Evolutionary conservation across 371 early-diverging fungal species (phyloP).

Genomic region (Aphelidium insulamus): DNA sequence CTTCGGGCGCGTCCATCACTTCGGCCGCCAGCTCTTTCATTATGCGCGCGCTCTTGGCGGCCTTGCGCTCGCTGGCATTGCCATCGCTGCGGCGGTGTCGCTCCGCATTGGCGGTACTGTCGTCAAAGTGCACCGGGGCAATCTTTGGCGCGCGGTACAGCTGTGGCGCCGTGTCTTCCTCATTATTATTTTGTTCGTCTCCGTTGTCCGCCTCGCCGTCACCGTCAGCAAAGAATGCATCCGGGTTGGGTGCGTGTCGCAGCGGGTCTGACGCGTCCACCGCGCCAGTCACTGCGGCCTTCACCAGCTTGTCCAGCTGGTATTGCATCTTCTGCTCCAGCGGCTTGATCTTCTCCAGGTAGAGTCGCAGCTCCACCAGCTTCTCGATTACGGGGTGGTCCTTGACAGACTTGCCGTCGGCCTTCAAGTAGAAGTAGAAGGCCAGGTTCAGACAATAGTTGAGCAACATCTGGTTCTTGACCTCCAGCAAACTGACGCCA

Average conservation of each 20-base stretch:
- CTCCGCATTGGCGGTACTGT: conserved; percentile 15
- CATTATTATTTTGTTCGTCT: conserved; percentile 2
- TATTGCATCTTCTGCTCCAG: conserved; percentile 81
- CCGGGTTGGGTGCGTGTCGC: conserved; percentile 69
- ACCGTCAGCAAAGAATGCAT: conserved; percentile 26
- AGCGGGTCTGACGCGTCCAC: conserved; percentile 29
- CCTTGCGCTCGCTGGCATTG: conserved; percentile 37
- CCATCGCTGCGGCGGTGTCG: conserved; percentile 23
- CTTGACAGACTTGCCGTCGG: conserved; percentile 38
- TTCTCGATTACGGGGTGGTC: conserved; percentile 36
- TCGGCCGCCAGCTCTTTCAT: conserved; percentile 64
- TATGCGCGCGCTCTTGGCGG: conserved; percentile 62
- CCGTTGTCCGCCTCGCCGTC: conserved; percentile 15
- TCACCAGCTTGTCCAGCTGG: conserved; percentile 87
- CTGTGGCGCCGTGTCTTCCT: conserved; percentile 6
- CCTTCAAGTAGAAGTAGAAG: conserved; percentile 45
- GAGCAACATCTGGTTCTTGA: conserved; percentile 64
- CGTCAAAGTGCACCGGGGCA: conserved; percentile 69
- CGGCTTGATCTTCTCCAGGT: conserved; percentile 80
- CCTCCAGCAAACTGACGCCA: conserved; percentile 63
- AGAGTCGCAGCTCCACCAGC: conserved; percentile 53
- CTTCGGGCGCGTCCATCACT: conserved; percentile 73
- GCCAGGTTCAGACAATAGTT: conserved; percentile 60
- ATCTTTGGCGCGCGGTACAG: conserved; percentile 71
- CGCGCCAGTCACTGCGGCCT: conserved; percentile 31